Evolutionary conservation across 257 asterid genomes (phyloP).

Genomic region (Solanum bulbocastanum): DNA sequence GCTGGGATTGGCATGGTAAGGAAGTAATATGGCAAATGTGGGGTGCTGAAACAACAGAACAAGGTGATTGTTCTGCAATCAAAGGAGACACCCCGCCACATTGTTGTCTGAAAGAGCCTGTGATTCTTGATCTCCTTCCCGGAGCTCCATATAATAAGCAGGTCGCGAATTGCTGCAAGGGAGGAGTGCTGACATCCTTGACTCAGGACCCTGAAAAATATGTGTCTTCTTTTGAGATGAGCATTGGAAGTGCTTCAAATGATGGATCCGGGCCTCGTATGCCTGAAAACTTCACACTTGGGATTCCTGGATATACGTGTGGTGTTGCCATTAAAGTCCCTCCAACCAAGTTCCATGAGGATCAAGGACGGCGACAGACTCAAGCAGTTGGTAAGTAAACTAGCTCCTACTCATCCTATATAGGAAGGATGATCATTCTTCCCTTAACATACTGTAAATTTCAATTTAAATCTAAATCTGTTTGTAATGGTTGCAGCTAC

Average conservation of each 20-base stretch:
- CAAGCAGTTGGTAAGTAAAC: constrained; percentile 54
- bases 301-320: constrained; percentile 68
- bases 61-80: constrained; percentile 64
- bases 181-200: constrained; percentile 68
- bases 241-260: constrained; percentile 13
- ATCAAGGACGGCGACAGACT: constrained; percentile 56
- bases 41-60: constrained; percentile 72
- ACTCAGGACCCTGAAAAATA: constrained; percentile 30
- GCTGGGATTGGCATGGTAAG: constrained; percentile 53
- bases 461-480: neutral
- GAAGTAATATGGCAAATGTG: constrained; percentile 55
- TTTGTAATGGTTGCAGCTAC: constrained; percentile 37
- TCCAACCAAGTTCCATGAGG: constrained; percentile 40
- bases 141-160: constrained; percentile 49
- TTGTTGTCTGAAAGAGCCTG: constrained; percentile 57
- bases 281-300: constrained; percentile 47
- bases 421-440: neutral
- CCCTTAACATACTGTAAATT: neutral
- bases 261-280: neutral
- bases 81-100: constrained; percentile 40
- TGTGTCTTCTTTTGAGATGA: constrained; percentile 42
- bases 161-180: constrained; percentile 51
- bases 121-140: constrained; percentile 60
- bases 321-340: constrained; percentile 41
- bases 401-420: neutral